Evolutionary conservation across 352 stramenopile species (phyloP).

Genomic region (Phytopythium cucurbitacearum): DNA sequence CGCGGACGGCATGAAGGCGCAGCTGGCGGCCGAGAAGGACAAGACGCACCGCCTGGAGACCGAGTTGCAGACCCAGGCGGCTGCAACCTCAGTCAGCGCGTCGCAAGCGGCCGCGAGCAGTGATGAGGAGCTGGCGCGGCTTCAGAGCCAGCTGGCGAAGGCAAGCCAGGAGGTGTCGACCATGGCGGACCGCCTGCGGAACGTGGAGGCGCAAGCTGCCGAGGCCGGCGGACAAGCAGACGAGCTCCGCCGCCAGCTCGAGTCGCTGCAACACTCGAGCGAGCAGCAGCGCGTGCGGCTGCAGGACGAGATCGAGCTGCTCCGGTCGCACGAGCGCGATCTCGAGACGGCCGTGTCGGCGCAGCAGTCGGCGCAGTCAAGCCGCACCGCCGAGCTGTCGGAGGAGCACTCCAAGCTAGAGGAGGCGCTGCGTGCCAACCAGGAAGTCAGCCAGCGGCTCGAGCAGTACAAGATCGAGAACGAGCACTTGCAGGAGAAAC

Average conservation of each 20-base stretch:
- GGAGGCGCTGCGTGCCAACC: constrained; percentile 18
- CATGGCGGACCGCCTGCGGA: constrained; percentile 29
- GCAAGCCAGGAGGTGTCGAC: constrained; percentile 26
- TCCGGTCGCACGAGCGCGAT: constrained; percentile 29
- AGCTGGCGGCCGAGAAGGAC: constrained; percentile 59
- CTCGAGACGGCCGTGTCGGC: constrained; percentile 21
- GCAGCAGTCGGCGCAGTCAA: constrained; percentile 14
- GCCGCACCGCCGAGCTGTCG: constrained; percentile 12
- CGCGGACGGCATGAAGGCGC: constrained; percentile 59
- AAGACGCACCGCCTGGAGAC: constrained; percentile 44
- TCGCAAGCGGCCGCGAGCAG: constrained; percentile 13
- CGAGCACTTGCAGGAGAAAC: constrained; percentile 62
- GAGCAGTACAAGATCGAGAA: constrained; percentile 77
- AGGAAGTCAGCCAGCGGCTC: constrained; percentile 44
- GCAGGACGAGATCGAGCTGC: constrained; percentile 28
- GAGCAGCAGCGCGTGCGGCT: constrained; percentile 34
- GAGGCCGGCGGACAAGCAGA: constrained; percentile 22
- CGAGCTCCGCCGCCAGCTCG: constrained; percentile 24
- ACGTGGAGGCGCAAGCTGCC: constrained; percentile 20
- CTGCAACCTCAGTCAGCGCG: constrained; percentile 15
- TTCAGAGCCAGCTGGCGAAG: constrained; percentile 31
- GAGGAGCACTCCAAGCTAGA: constrained; percentile 33
- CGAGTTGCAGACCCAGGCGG: constrained; percentile 43
- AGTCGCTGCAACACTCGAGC: constrained; percentile 24
- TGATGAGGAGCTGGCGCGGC: constrained; percentile 29